phyloP scores from a whole-genome alignment of 805 yeast species.

The Starmerella lactis-condensi region DNA sequence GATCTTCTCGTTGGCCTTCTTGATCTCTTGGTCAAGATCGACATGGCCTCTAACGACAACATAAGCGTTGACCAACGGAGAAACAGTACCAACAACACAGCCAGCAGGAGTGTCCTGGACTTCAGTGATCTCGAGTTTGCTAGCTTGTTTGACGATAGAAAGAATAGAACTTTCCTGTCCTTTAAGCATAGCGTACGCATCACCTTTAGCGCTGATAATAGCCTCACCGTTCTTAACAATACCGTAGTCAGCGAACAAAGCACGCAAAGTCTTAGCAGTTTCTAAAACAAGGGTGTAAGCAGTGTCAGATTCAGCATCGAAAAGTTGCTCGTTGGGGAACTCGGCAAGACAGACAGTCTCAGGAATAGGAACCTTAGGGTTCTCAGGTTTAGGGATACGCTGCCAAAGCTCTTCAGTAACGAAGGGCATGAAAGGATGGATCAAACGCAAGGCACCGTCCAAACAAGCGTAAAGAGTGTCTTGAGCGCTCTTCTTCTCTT shows the following conservation, averaged over 20 bases:
- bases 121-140: slow-evolving; percentile 47
- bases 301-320: slow-evolving; percentile 43
- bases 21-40: slow-evolving; percentile 78
- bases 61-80: slow-evolving; percentile 68
- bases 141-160: slow-evolving; percentile 81
- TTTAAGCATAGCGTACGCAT: slow-evolving; percentile 34
- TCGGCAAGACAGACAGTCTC: slow-evolving; percentile 58
- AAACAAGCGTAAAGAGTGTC: slow-evolving; percentile 85
- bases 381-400: slow-evolving; percentile 73
- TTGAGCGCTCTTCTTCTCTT: slow-evolving; percentile 73
- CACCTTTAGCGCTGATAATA: slow-evolving; percentile 50
- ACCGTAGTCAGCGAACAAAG: slow-evolving; percentile 74
- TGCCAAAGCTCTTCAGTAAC: slow-evolving; percentile 98
- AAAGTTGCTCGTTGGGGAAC: slow-evolving; percentile 53
- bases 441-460: slow-evolving; percentile 76
- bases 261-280: slow-evolving; percentile 78
- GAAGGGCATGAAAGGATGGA: slow-evolving; percentile 97
- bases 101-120: slow-evolving; percentile 60
- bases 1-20: slow-evolving; percentile 63
- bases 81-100: slow-evolving; percentile 68
- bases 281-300: slow-evolving; percentile 75
- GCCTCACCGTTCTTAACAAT: slow-evolving; percentile 78
- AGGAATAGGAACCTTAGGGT: slow-evolving; percentile 40
- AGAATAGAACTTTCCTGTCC: slow-evolving; percentile 74
- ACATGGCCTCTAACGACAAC: slow-evolving; percentile 86